phyloP scores from a whole-genome alignment of 2,329 filamentous ascomycete species.

The Venturia oleaginea region DNA sequence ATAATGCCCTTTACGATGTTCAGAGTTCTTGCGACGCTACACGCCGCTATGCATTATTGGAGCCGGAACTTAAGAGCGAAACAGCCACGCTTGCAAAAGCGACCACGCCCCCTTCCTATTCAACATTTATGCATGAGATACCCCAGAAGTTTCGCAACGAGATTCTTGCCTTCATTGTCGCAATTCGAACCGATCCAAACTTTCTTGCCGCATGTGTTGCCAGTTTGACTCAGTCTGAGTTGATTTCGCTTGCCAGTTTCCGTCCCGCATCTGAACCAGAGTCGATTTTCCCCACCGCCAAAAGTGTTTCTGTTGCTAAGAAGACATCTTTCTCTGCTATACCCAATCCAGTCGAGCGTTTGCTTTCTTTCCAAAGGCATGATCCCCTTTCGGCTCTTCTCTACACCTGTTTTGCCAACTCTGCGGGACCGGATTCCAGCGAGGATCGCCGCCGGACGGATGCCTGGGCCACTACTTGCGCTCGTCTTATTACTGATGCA shows the following conservation, averaged over 20 bases:
- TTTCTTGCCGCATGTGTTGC: constrained; percentile 78
- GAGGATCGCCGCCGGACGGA: constrained; percentile 74
- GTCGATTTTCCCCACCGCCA: constrained; percentile 60
- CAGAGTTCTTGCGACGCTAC: constrained; percentile 67
- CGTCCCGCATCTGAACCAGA: constrained; percentile 71
- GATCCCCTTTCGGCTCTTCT: constrained; percentile 78
- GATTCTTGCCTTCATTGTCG: constrained; percentile 69
- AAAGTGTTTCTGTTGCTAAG: constrained; percentile 39
- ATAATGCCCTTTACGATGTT: constrained; percentile 71
- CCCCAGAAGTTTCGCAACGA: constrained; percentile 65
- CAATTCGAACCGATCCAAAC: constrained; percentile 76
- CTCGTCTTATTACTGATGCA: constrained; percentile 68
- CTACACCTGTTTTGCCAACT: constrained; percentile 83
- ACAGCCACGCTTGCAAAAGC: constrained; percentile 26
- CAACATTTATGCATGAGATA: constrained; percentile 54
- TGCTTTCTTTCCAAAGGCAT: constrained; percentile 80
- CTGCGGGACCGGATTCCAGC: constrained; percentile 67
- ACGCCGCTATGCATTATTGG: constrained; percentile 59
- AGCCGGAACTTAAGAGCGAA: constrained; percentile 58
- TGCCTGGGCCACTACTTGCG: constrained; percentile 81
- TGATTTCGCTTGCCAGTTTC: constrained; percentile 67
- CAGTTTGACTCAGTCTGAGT: constrained; percentile 64
- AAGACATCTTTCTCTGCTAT: constrained; percentile 39
- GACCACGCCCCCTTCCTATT: constrained; percentile 33
- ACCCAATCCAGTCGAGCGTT: constrained; percentile 65